A percentile compares a stretch with the other conserved stretches of the same genome.
These are phyloP conservation scores for Pseudovirgaria hyperparasitica DNA, from an alignment of 2,329 filamentous ascomycete genomes.

Conservation along the genomic window DNA sequence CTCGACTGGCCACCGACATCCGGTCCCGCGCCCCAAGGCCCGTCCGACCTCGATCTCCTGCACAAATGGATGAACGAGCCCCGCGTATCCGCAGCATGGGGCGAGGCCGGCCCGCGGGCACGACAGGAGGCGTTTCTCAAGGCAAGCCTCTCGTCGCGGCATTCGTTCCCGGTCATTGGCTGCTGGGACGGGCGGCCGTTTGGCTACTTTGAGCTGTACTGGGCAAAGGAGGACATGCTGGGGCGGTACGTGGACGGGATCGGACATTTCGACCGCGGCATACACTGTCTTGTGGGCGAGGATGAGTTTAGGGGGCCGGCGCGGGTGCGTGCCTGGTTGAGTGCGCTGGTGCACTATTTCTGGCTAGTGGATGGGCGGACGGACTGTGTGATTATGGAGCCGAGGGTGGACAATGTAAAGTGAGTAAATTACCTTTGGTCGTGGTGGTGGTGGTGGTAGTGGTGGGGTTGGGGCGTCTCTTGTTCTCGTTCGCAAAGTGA, in stretches of 20 bases:
- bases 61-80: conserved; percentile 82
- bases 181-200: conserved; percentile 93
- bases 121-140: conserved; percentile 57
- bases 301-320: conserved; percentile 77
- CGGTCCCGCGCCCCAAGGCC: conserved; percentile 13
- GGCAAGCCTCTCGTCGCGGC: conserved; percentile 48
- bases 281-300: conserved; percentile 84
- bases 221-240: conserved; percentile 84
- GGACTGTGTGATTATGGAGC: conserved; percentile 73
- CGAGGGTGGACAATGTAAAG: conserved; percentile 82
- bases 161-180: conserved; percentile 84
- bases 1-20: conserved; percentile 25
- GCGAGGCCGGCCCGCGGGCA: conserved; percentile 42
- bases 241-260: conserved; percentile 54
- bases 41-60: conserved; percentile 55
- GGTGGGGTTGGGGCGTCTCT: too few species aligned
- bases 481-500: background rate
- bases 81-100: conserved; percentile 79
- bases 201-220: conserved; percentile 96
- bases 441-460: background rate
- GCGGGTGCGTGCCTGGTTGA: conserved; percentile 68
- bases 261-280: conserved; percentile 72
- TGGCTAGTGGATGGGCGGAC: conserved; percentile 68
- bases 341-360: conserved; percentile 76
- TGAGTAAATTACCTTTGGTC: conserved; percentile 32